Base-by-base conservation (phyloP, 257 asterid genomes). In the Echium plantagineum region DNA sequence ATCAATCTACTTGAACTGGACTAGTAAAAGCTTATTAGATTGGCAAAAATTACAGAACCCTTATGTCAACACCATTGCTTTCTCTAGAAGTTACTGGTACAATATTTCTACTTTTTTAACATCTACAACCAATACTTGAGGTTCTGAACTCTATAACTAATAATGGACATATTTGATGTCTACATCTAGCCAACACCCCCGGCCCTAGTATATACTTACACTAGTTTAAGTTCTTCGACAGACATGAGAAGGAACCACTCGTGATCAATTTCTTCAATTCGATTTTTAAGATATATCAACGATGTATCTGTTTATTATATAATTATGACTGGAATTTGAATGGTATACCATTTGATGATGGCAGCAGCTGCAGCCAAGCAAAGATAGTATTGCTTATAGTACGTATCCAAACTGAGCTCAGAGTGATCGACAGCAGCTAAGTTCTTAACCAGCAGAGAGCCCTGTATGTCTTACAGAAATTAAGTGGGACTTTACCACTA, bases 281-380 rank as follows among this genome's bases (percentile, higher is more conserved):
- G 9, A n/a, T n/a, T 17, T 52, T 17, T 13, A 52, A 52, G 24
- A 52, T 21, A 15, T 18, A 52, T 18, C 22, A n/a, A 18, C 5
- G 20, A 1, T 17, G 18, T 52, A 52, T 52, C 56, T 21, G 21
- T 18, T n/a, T 17, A 61, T 69, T 65, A 61, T 31, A 38, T 38
- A 38, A 38, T 15, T 10, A 38, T 38, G 48, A 42, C 17, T 42
- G 49, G 0, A 10, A 13, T 42, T 10, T 10, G 49, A 42, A 42
- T 42, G 49, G 2, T 42, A 42, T 88, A 91, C 98, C 98, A 91
- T 80, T 89, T 91, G 77, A 91, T 78, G 58, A 91, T 88, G 60
- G 98, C 98, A 67, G 98, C 85, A 48, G 98, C 96, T 20, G 98
- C 96, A 61, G 94, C 98, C 86, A 91, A 81, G 80, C 98, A 85